phyloP scores from a whole-genome alignment of 2,329 filamentous ascomycete genomes.

The Diplocarpon rosae region DNA sequence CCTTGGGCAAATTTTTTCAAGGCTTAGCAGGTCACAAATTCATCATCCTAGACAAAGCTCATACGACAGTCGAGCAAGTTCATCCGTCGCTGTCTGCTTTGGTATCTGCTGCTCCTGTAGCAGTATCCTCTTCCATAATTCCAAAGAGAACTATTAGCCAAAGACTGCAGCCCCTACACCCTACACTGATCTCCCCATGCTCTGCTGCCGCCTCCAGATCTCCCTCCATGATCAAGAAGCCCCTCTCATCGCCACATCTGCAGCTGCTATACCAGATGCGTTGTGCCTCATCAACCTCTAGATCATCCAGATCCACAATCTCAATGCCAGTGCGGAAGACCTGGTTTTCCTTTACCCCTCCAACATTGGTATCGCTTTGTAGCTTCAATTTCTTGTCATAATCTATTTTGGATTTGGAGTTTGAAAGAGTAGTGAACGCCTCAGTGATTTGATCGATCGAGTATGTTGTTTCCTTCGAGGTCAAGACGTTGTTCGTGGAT shows the following conservation, averaged over 20 bases:
- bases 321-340: slow-evolving; percentile 49
- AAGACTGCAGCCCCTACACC: slow-evolving; percentile 54
- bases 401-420: slow-evolving; percentile 35
- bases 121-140: slow-evolving; percentile 33
- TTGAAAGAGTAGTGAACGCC: slow-evolving; percentile 47
- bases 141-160: slow-evolving; percentile 56
- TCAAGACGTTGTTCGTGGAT: slow-evolving; percentile 9
- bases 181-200: slow-evolving; percentile 50
- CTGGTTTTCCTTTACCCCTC: slow-evolving; percentile 14
- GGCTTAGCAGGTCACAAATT: no score
- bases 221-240: slow-evolving; percentile 46
- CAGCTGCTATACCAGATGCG: slow-evolving; percentile 45
- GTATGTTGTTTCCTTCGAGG: slow-evolving; percentile 25
- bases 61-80: no score
- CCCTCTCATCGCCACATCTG: slow-evolving; percentile 52
- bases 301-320: slow-evolving; percentile 53
- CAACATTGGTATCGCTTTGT: slow-evolving; percentile 14
- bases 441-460: slow-evolving; percentile 53
- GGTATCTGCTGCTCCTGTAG: not conserved
- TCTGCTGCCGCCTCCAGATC: slow-evolving; percentile 49
- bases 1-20: no score
- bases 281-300: slow-evolving; percentile 39
- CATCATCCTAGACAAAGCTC: no score
- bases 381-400: slow-evolving; percentile 43
- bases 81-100: not conserved